phyloP scores from a whole-genome alignment of 805 yeast species.

The Myxozyma geophila region DNA sequence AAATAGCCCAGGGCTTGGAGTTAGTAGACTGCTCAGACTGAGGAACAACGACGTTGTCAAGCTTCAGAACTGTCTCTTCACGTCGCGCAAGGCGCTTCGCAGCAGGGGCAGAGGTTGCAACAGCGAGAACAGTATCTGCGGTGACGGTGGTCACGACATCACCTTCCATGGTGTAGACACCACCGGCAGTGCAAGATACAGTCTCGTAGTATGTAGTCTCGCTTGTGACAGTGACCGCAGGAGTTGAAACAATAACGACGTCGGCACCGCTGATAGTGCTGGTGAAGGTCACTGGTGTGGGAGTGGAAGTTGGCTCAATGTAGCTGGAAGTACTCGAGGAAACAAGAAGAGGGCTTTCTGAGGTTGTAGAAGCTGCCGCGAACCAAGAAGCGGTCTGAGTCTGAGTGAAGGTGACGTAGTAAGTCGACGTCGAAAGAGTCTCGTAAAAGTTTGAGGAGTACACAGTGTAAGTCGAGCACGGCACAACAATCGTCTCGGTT shows the following conservation, averaged over 20 bases:
- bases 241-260: constrained; percentile 1
- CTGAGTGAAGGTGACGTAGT: constrained; percentile 29
- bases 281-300: constrained; percentile 1
- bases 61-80: constrained; percentile 8
- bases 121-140: constrained; percentile 40
- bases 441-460: constrained; percentile 7
- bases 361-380: not conserved
- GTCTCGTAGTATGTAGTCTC: constrained; percentile 20
- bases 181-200: constrained; percentile 24
- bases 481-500: constrained; percentile 23
- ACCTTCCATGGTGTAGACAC: constrained; percentile 17
- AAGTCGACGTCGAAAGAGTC: constrained; percentile 6
- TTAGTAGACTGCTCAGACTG: constrained; percentile 8
- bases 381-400: constrained; percentile 9
- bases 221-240: constrained; percentile 5
- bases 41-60: not conserved
- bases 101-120: constrained; percentile 56
- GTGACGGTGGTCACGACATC: constrained; percentile 22
- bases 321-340: not conserved
- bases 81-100: constrained; percentile 15
- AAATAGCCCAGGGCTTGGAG: constrained; percentile 43
- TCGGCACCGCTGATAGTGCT: constrained; percentile 1
- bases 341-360: not conserved
- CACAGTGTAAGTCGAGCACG: constrained; percentile 25
- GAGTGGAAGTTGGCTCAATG: constrained; percentile 6